Evolutionary conservation across 176 grass and related monocot species (phyloP).

Genomic region (Oryza coarctata): DNA sequence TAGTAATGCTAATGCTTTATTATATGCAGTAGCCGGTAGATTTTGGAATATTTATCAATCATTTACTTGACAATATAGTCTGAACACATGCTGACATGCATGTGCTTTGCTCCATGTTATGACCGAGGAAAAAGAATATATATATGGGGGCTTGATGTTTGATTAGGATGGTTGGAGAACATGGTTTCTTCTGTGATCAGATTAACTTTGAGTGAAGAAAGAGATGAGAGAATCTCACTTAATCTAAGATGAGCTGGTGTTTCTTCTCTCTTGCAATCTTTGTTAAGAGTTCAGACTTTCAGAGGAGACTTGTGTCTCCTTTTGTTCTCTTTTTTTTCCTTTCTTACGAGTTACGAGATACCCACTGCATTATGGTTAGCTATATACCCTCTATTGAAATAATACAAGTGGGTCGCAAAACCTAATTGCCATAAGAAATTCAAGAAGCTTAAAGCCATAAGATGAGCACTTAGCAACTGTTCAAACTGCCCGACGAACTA

Average conservation of each 20-base stretch:
- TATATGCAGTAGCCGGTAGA: not conserved
- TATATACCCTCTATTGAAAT: not conserved
- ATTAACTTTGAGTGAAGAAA: conserved; percentile 20
- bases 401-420: not conserved
- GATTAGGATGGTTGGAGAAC: not conserved
- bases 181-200: not conserved
- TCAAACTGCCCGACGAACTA: conserved; percentile 16
- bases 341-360: not conserved
- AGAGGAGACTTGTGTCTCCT: not conserved
- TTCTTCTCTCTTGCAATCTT: not conserved
- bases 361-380: not conserved
- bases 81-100: not conserved
- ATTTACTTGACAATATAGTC: not conserved
- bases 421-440: conserved; percentile 30
- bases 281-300: not conserved
- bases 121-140: not conserved
- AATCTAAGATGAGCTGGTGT: not conserved
- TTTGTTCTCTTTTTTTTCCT: not conserved
- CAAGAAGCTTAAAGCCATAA: not conserved
- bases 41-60: not conserved
- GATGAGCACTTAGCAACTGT: not conserved
- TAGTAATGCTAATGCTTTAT: not conserved
- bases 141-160: not conserved
- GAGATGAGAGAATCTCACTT: not conserved
- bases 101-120: not conserved